Conservation (phyloP, 257 asterid genomes). For the Vinca minor region DNA sequence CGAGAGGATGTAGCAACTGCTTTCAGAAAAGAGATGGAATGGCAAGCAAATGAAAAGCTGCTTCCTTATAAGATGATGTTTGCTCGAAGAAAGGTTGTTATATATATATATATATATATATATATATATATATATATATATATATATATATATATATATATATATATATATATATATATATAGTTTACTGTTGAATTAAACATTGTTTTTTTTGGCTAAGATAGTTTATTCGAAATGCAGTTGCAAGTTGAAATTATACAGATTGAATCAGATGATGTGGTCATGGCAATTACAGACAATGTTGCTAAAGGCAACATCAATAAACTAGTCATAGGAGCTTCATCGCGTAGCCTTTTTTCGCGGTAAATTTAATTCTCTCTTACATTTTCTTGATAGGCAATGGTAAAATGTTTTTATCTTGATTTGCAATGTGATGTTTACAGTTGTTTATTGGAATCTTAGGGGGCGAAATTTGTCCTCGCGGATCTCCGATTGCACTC, state of each 20-base stretch:
- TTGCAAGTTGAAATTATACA: constrained; percentile 60
- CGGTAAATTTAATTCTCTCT: constrained; percentile 32
- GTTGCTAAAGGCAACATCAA: constrained; percentile 30
- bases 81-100: constrained; percentile 39
- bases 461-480: constrained; percentile 58
- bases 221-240: constrained; percentile 32
- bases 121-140: too few relatives aligned
- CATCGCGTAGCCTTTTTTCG: constrained; percentile 61
- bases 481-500: constrained; percentile 49
- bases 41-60: constrained; percentile 58
- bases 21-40: constrained; percentile 54
- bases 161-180: too few relatives aligned
- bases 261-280: constrained; percentile 72
- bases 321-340: constrained; percentile 71
- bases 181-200: neutral
- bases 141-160: too few relatives aligned
- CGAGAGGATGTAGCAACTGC: constrained; percentile 76
- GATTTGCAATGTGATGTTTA: neutral
- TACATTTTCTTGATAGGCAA: neutral
- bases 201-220: neutral
- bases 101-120: too few relatives aligned
- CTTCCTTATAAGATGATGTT: constrained; percentile 64
- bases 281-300: constrained; percentile 37
- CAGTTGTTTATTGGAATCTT: constrained; percentile 4
- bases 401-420: neutral